These are phyloP conservation scores for Xanthoconium separans DNA, from an alignment of 1,284 basidiomycete species.

Conservation along the genomic window DNA sequence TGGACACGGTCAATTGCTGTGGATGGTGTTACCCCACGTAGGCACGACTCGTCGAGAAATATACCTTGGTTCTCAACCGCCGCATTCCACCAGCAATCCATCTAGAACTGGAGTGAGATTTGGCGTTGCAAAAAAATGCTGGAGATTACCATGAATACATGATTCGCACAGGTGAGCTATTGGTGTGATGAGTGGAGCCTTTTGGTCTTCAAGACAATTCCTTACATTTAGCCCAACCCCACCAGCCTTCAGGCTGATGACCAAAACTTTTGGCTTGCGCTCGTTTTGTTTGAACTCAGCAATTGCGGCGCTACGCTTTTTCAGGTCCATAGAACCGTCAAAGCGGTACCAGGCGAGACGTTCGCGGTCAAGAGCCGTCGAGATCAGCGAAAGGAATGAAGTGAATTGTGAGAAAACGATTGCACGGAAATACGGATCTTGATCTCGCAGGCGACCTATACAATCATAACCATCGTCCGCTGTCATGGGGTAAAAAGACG, in stretches of 20 bases:
- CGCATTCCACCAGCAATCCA: conserved; percentile 97
- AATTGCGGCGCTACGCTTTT: conserved; percentile 76
- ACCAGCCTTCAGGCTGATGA: conserved; percentile 91
- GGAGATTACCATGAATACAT: conserved; percentile 78
- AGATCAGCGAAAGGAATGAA: conserved; percentile 81
- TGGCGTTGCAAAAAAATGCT: background rate
- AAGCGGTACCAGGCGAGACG: conserved; percentile 79
- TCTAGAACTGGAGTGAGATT: conserved; percentile 44
- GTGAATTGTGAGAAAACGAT: conserved; percentile 90
- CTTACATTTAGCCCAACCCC: conserved; percentile 88
- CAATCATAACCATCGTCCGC: background rate
- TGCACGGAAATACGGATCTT: conserved; percentile 80
- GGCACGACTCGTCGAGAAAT: conserved; percentile 12
- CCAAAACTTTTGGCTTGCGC: conserved; percentile 73
- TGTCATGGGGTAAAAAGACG: background rate
- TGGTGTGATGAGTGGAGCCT: conserved; percentile 7
- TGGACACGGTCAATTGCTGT: conserved; percentile 80
- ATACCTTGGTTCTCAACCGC: conserved; percentile 88
- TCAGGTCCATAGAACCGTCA: conserved; percentile 91
- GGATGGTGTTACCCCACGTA: conserved; percentile 20
- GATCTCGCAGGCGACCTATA: conserved; percentile 53
- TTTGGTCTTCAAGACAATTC: conserved; percentile 2
- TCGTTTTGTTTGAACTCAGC: conserved; percentile 70
- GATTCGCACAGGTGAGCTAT: conserved; percentile 72
- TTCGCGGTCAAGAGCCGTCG: conserved; percentile 74